Conservation (phyloP, 1,284 basidiomycete species). For the Naganishia sp. region DNA sequence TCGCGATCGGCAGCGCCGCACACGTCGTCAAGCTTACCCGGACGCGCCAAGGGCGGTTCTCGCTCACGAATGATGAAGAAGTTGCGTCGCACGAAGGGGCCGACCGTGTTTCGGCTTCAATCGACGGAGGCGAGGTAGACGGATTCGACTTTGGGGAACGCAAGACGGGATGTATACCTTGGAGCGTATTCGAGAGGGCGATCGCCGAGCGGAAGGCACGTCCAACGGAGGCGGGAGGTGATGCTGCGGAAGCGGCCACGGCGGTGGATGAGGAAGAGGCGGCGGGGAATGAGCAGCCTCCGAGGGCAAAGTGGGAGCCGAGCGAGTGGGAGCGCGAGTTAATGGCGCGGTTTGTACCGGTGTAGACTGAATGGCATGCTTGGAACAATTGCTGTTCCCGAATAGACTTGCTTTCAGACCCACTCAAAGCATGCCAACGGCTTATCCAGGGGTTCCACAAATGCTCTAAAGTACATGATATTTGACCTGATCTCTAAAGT, state of each 20-base stretch:
- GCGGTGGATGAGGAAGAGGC: constrained; percentile 49
- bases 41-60: constrained; percentile 78
- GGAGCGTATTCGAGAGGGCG: constrained; percentile 74
- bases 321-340: constrained; percentile 53
- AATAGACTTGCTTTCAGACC: too few species aligned
- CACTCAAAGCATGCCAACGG: too few species aligned
- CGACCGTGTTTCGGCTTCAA: background rate
- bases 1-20: constrained; percentile 77
- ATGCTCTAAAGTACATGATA: too few species aligned
- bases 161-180: constrained; percentile 64
- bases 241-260: constrained; percentile 54
- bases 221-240: constrained; percentile 55
- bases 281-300: constrained; percentile 61
- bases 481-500: too few species aligned
- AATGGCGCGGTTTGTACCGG: constrained; percentile 45
- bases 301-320: constrained; percentile 62
- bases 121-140: constrained; percentile 25
- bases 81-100: constrained; percentile 25
- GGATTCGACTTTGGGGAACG: constrained; percentile 31
- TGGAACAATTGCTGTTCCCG: too few species aligned
- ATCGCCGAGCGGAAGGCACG: constrained; percentile 48
- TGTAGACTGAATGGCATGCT: constrained; percentile 25
- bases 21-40: constrained; percentile 87
- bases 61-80: constrained; percentile 55
- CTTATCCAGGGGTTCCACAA: too few species aligned